Evolutionary conservation across 75 land plant species (phyloP).

Genomic region (Azolla pinnata): DNA sequence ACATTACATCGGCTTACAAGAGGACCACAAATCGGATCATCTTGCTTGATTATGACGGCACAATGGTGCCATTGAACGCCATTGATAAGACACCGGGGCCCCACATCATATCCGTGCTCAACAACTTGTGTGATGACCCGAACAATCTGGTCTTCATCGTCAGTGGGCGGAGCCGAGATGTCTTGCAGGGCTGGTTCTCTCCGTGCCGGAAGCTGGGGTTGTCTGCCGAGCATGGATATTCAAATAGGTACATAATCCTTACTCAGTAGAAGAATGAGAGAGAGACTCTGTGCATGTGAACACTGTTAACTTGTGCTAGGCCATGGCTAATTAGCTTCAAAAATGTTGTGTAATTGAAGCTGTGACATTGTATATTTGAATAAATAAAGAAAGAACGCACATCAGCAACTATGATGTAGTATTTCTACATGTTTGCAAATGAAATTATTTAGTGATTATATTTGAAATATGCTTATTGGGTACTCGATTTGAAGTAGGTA

Average conservation of each 20-base stretch:
- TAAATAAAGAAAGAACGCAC: too few relatives aligned
- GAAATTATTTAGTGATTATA: too few relatives aligned
- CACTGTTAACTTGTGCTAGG: too few relatives aligned
- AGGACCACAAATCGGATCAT: constrained; percentile 34
- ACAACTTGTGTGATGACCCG: constrained; percentile 38
- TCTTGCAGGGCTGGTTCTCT: constrained; percentile 44
- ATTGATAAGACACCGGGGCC: constrained; percentile 40
- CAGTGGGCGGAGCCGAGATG: constrained; percentile 42
- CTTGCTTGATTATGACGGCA: constrained; percentile 46
- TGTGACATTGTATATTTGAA: too few relatives aligned
- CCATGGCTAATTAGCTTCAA: too few relatives aligned
- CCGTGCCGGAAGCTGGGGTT: constrained; percentile 50
- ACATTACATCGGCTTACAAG: constrained; percentile 39
- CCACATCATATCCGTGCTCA: constrained; percentile 30
- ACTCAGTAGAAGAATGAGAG: background rate
- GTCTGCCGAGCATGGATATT: constrained; percentile 63
- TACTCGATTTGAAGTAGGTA: too few relatives aligned
- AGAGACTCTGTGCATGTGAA: background rate
- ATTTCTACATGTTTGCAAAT: too few relatives aligned
- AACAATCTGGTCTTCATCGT: constrained; percentile 54
- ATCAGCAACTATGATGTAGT: too few relatives aligned
- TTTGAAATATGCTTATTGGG: too few relatives aligned
- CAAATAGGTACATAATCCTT: constrained; percentile 30
- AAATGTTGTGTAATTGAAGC: too few relatives aligned
- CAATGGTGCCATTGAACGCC: constrained; percentile 47